phyloP scores from a whole-genome alignment of 2,329 filamentous ascomycete genomes.

The Colletotrichum liriopes region DNA sequence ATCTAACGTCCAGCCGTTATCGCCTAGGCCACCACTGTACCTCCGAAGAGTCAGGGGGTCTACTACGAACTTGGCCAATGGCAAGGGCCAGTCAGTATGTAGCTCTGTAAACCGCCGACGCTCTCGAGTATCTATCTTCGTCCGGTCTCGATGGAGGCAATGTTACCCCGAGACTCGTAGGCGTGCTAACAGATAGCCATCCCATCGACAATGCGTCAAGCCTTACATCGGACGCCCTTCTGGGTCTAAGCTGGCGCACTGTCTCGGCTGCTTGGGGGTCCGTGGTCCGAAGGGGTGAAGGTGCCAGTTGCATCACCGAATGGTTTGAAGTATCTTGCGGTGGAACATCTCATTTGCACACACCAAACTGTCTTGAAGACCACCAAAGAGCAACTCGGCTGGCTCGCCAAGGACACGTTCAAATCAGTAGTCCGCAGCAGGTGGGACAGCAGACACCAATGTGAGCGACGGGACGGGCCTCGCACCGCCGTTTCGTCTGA shows the following conservation, averaged over 20 bases:
- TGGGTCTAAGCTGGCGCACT: not conserved
- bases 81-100: not conserved
- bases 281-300: not conserved
- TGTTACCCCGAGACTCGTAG: not conserved
- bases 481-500: slow-evolving; percentile 22
- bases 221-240: not conserved
- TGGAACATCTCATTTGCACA: not conserved
- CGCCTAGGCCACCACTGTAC: not conserved
- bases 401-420: not conserved
- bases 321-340: not conserved
- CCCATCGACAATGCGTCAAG: not conserved
- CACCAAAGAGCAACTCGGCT: not conserved
- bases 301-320: not conserved
- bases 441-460: not conserved
- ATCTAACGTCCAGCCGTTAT: not conserved
- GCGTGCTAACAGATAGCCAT: not conserved
- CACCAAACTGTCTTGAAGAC: not conserved
- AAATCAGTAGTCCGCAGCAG: not conserved
- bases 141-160: not conserved
- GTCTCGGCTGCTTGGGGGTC: not conserved
- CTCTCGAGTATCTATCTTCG: no score
- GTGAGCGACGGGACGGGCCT: slow-evolving; percentile 25
- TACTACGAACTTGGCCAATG: not conserved
- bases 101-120: not conserved
- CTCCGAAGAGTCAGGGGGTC: not conserved